phyloP scores from a whole-genome alignment of 2,329 filamentous ascomycete genomes.

The Ophiosphaerella herpotricha region DNA sequence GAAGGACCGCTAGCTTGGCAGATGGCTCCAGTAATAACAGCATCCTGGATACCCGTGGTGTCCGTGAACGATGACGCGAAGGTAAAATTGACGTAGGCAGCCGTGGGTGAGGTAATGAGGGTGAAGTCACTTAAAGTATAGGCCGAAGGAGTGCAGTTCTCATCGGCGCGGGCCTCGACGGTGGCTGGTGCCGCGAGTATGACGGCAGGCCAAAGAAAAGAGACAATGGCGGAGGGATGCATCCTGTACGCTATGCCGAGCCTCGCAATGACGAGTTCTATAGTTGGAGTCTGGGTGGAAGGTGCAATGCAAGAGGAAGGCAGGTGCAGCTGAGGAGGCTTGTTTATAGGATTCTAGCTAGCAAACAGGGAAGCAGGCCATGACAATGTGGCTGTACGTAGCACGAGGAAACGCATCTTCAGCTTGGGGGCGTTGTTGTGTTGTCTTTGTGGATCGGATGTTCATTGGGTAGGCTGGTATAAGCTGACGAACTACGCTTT shows the following conservation, averaged over 20 bases:
- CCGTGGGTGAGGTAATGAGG: constrained; percentile 14
- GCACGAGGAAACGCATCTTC: background rate
- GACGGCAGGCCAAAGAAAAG: constrained; percentile 23
- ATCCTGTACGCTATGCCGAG: background rate
- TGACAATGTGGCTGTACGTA: background rate
- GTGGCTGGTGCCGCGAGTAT: constrained; percentile 22
- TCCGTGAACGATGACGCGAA: constrained; percentile 27
- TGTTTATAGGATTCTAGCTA: background rate
- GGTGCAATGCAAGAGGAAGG: background rate
- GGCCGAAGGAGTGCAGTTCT: constrained; percentile 24
- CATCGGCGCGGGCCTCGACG: constrained; percentile 10
- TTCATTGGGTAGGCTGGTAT: constrained; percentile 13
- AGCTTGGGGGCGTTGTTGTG: background rate
- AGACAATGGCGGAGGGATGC: constrained; percentile 3
- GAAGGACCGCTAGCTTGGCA: constrained; percentile 22
- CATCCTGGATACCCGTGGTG: constrained; percentile 20
- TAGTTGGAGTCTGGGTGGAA: background rate
- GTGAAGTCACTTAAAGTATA: constrained; percentile 34
- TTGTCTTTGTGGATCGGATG: constrained; percentile 9
- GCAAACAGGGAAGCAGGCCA: background rate
- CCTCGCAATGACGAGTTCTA: no score
- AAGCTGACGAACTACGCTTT: constrained; percentile 12
- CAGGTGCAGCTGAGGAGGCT: background rate
- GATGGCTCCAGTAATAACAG: constrained; percentile 15
- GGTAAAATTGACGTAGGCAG: constrained; percentile 27